A percentile compares a stretch with the other conserved stretches of the same genome.
phyloP scores from a whole-genome alignment of 2,329 filamentous ascomycete genomes.

The Alternaria brassicae region DNA sequence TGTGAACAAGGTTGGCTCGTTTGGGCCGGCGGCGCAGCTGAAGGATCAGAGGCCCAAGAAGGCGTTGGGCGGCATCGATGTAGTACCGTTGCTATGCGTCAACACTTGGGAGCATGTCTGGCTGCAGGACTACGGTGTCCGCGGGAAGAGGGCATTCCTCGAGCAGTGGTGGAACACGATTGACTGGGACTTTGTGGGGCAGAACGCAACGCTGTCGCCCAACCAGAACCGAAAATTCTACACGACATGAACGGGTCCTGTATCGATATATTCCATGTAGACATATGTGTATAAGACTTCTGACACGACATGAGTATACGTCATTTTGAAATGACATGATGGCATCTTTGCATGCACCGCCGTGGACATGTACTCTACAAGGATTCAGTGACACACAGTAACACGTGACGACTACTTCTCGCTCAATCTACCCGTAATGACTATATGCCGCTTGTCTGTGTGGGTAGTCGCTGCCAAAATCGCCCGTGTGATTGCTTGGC shows the following conservation, averaged over 20 bases:
- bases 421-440: not conserved
- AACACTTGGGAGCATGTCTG: conserved; percentile 98
- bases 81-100: conserved; percentile 83
- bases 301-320: conserved; percentile 10
- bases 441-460: not conserved
- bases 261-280: conserved; percentile 31
- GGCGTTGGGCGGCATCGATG: conserved; percentile 70
- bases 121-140: conserved; percentile 79
- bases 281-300: conserved; percentile 25
- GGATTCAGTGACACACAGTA: not conserved
- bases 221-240: not conserved
- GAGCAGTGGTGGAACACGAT: conserved; percentile 87
- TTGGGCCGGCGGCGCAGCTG: conserved; percentile 45
- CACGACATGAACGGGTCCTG: conserved; percentile 1
- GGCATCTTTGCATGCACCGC: not conserved
- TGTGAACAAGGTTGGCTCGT: conserved; percentile 51
- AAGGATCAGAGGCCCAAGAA: conserved; percentile 47
- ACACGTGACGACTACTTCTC: not conserved
- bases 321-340: conserved; percentile 6
- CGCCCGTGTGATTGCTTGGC: conserved; percentile 9
- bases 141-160: conserved; percentile 77
- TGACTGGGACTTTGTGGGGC: conserved; percentile 78
- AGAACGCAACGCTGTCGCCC: conserved; percentile 23
- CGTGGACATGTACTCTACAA: not conserved
- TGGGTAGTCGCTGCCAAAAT: conserved; percentile 7